phyloP scores from a whole-genome alignment of 768 basidiomycete genomes.

The Mycena olivaceomarginata region DNA sequence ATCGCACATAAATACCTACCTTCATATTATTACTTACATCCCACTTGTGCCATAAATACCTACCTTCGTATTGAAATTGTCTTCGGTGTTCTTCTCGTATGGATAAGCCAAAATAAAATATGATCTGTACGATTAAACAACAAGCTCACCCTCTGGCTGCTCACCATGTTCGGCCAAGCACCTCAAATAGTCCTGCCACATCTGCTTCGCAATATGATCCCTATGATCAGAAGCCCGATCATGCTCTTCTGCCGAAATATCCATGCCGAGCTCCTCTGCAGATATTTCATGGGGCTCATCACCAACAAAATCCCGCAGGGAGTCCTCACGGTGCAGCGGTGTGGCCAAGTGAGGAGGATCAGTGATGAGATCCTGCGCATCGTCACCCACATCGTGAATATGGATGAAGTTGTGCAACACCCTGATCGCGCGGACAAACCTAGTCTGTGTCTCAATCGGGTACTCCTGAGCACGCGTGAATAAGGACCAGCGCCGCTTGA shows the following conservation, averaged over 20 bases:
- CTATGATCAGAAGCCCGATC: conserved; percentile 5
- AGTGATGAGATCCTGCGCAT: too few species aligned
- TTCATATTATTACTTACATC: too few species aligned
- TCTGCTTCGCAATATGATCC: conserved; percentile 27
- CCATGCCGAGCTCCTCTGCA: conserved; percentile 23
- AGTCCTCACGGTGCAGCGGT: too few species aligned
- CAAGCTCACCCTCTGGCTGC: neutral
- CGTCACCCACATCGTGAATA: too few species aligned
- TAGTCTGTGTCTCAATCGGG: too few species aligned
- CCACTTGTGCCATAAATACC: neutral
- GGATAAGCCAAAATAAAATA: too few species aligned
- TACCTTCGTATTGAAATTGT: neutral
- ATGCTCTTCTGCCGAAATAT: conserved; percentile 4
- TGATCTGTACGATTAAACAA: neutral
- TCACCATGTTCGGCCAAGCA: neutral
- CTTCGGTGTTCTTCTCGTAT: neutral
- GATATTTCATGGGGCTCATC: conserved; percentile 19
- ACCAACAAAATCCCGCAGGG: conserved; percentile 6
- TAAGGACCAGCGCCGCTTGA: too few species aligned
- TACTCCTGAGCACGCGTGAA: too few species aligned
- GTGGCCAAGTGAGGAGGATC: too few species aligned
- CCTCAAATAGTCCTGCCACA: conserved; percentile 1
- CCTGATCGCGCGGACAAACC: too few species aligned
- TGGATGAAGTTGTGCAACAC: too few species aligned
- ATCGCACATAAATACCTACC: too few species aligned